Percentiles rank a stretch among this genome's conserved stretches.
These are phyloP conservation scores for Papilionanthe hybrid DNA, from an alignment of 116 monocot species.

Conservation along the genomic window DNA sequence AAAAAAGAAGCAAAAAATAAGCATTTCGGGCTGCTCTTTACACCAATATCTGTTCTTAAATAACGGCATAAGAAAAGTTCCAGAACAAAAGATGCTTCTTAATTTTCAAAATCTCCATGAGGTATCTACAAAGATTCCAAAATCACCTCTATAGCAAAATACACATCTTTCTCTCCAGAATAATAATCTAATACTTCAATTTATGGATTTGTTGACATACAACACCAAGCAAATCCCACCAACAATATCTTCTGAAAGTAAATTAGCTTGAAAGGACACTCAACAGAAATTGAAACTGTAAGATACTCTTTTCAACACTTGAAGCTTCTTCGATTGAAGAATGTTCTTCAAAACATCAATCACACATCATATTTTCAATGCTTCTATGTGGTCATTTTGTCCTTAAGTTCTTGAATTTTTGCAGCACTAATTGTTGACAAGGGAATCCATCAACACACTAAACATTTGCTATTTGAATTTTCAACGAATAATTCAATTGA, in stretches of 20 bases:
- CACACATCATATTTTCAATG: too few relatives aligned
- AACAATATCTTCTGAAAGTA: background rate
- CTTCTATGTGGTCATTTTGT: too few relatives aligned
- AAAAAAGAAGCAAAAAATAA: background rate
- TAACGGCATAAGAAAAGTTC: background rate
- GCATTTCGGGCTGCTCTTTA: background rate
- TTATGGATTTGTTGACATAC: background rate
- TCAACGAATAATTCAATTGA: too few relatives aligned
- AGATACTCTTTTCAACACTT: too few relatives aligned
- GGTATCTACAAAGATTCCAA: background rate
- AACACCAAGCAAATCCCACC: background rate
- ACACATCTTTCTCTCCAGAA: background rate
- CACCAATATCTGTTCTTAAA: background rate
- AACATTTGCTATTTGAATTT: too few relatives aligned
- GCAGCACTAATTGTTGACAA: too few relatives aligned
- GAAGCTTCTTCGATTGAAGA: too few relatives aligned
- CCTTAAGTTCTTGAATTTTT: too few relatives aligned
- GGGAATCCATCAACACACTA: too few relatives aligned
- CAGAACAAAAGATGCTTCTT: background rate
- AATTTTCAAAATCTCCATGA: background rate
- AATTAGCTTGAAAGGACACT: too few relatives aligned
- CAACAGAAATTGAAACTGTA: too few relatives aligned
- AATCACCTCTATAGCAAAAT: background rate
- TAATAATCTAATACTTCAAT: background rate
- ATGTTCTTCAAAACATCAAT: too few relatives aligned